A percentile compares a stretch with the other conserved stretches of the same genome.
phyloP scores from a whole-genome alignment of 1,139 yeast species.

The Taiozyma onychis region DNA sequence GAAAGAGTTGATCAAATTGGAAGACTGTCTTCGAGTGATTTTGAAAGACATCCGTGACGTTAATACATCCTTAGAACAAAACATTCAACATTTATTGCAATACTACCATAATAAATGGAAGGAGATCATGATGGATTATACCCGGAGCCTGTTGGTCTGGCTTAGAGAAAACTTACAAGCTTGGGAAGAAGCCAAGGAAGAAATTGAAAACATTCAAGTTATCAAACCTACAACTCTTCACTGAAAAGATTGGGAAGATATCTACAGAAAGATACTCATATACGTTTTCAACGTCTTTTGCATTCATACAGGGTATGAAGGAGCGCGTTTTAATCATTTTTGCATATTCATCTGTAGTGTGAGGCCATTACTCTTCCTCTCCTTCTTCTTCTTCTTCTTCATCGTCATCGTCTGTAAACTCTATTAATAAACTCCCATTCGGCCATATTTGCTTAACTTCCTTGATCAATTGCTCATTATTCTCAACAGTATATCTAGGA shows the following conservation, averaged over 20 bases:
- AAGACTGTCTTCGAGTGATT: constrained; percentile 27
- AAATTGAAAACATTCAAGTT: constrained; percentile 13
- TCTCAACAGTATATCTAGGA: constrained; percentile 44
- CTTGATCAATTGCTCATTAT: constrained; percentile 26
- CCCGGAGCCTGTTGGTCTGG: constrained; percentile 23
- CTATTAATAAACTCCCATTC: constrained; percentile 54
- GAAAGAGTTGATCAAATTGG: constrained; percentile 26
- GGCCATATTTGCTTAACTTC: constrained; percentile 50
- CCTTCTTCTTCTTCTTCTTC: background rate
- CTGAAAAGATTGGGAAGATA: background rate
- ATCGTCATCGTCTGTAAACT: constrained; percentile 25
- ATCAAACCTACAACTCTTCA: background rate
- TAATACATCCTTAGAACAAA: constrained; percentile 24
- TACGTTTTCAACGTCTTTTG: background rate
- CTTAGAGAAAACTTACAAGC: constrained; percentile 26
- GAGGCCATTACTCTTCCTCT: background rate
- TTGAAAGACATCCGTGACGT: constrained; percentile 28
- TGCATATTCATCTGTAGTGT: background rate
- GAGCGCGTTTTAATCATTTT: background rate
- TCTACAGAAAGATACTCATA: background rate
- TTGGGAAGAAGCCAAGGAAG: constrained; percentile 31
- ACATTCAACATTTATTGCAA: constrained; percentile 22
- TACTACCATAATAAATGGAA: constrained; percentile 25
- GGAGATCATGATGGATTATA: constrained; percentile 27
- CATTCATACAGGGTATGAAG: background rate